These are phyloP conservation scores for Haematococcus lacustris DNA, from an alignment of 139 green algal genomes.

Conservation along the genomic window DNA sequence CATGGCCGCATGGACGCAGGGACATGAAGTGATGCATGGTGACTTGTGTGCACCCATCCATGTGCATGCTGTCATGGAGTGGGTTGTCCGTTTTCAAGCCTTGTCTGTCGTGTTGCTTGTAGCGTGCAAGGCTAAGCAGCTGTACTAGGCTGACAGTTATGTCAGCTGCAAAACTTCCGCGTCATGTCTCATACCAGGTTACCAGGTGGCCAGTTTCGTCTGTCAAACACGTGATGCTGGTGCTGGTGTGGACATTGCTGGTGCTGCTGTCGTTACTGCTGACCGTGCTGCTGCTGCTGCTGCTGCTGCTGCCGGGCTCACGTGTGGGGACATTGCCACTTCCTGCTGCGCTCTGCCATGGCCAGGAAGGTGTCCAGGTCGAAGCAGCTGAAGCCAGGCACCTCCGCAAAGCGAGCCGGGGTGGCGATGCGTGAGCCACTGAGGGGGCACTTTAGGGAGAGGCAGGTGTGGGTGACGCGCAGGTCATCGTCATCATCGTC, in stretches of 20 bases:
- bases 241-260: not conserved
- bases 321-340: constrained; percentile 83
- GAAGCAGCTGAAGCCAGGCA: constrained; percentile 55
- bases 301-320: constrained; percentile 17
- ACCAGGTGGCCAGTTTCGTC: constrained; percentile 5
- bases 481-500: constrained; percentile 38
- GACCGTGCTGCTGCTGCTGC: not conserved
- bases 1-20: too few species aligned
- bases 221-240: not conserved
- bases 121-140: constrained; percentile 16
- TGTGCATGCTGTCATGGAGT: too few species aligned
- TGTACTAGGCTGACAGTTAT: constrained; percentile 41
- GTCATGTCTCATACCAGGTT: not conserved
- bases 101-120: too few species aligned
- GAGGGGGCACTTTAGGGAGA: constrained; percentile 56
- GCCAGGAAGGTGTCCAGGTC: constrained; percentile 77
- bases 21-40: too few species aligned
- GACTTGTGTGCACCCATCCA: too few species aligned
- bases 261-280: not conserved
- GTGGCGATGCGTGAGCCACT: constrained; percentile 38
- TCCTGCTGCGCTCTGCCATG: constrained; percentile 60
- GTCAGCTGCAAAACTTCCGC: constrained; percentile 38
- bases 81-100: too few species aligned
- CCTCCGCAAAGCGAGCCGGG: constrained; percentile 36
- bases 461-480: constrained; percentile 22